Evolutionary conservation across 305 asterid species (phyloP).

Genomic region (Euphrasia arctica): DNA sequence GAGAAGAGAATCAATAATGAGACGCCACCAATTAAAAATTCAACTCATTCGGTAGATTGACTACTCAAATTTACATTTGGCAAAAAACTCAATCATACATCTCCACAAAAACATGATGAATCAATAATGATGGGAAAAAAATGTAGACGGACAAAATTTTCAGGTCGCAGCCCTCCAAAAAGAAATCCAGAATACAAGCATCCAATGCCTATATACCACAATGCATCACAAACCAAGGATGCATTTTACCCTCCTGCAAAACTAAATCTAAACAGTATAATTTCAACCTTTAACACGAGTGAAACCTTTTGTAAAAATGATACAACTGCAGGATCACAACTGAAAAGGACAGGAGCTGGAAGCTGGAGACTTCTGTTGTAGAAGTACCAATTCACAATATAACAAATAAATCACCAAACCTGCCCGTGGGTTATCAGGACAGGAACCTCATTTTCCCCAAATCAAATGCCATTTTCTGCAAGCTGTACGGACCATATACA

Average conservation of each 20-base stretch:
- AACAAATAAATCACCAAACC: constrained; percentile 27
- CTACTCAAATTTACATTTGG: neutral
- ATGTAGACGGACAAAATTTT: constrained; percentile 25
- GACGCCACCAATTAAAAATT: too few species aligned
- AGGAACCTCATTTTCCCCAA: constrained; percentile 31
- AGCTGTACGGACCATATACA: constrained; percentile 31
- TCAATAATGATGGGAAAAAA: neutral
- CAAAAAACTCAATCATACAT: neutral
- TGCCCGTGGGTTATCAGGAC: constrained; percentile 24
- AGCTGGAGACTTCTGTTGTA: constrained; percentile 42
- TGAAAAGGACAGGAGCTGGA: constrained; percentile 23
- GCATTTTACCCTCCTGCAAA: constrained; percentile 33
- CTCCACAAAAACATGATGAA: neutral
- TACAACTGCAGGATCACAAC: constrained; percentile 39
- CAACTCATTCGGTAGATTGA: too few species aligned
- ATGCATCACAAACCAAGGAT: constrained; percentile 30
- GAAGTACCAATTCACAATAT: constrained; percentile 37
- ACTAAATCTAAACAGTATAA: constrained; percentile 27
- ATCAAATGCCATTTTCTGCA: constrained; percentile 20
- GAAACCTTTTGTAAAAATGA: constrained; percentile 33
- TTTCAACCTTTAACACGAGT: constrained; percentile 8
- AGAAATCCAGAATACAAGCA: constrained; percentile 23
- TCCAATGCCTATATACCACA: constrained; percentile 25
- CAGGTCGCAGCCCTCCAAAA: constrained; percentile 32
- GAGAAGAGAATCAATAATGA: too few species aligned